Evolutionary conservation across 2,329 filamentous ascomycete species (phyloP).

Genomic region (Septoria linicola): DNA sequence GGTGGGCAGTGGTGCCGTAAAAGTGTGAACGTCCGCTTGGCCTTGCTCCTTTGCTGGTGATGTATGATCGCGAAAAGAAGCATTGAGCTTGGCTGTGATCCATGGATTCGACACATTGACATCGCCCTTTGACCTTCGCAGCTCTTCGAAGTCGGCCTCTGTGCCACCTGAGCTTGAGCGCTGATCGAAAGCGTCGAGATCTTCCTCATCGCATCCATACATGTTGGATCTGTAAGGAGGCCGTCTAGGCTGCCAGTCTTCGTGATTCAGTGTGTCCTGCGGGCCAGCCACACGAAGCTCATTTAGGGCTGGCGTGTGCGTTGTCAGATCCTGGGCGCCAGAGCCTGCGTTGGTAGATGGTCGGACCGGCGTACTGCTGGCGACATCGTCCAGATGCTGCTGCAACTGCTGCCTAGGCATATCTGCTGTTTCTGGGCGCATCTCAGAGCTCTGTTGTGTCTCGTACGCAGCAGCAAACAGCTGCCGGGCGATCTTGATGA

Average conservation of each 20-base stretch:
- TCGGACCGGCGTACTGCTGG: neutral
- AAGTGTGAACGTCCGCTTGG: neutral
- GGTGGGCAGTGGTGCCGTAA: neutral
- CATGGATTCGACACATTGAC: slow-evolving; percentile 49
- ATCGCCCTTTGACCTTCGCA: slow-evolving; percentile 36
- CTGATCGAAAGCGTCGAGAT: slow-evolving; percentile 28
- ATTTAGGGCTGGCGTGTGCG: neutral
- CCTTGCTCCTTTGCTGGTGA: neutral
- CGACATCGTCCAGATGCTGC: neutral
- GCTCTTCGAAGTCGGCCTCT: slow-evolving; percentile 35
- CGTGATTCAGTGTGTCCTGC: neutral
- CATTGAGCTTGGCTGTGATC: slow-evolving; percentile 51
- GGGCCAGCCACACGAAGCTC: neutral
- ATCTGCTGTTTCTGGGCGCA: slow-evolving; percentile 4
- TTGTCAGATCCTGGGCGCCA: neutral
- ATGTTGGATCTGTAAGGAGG: slow-evolving; percentile 34
- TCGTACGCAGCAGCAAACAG: slow-evolving; percentile 43
- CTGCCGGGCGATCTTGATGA: slow-evolving; percentile 47
- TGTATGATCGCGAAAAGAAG: slow-evolving; percentile 12
- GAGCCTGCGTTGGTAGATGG: neutral
- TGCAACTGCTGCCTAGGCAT: slow-evolving; percentile 5
- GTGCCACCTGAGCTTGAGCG: slow-evolving; percentile 21
- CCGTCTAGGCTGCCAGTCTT: neutral
- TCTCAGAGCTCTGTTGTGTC: neutral
- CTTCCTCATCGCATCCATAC: slow-evolving; percentile 41